Percentiles rank a stretch among this genome's conserved stretches.
Evolutionary conservation across 2,329 filamentous ascomycete genomes (phyloP).

Genomic region (Ophiognomonia clavigignenti-juglandacearum): DNA sequence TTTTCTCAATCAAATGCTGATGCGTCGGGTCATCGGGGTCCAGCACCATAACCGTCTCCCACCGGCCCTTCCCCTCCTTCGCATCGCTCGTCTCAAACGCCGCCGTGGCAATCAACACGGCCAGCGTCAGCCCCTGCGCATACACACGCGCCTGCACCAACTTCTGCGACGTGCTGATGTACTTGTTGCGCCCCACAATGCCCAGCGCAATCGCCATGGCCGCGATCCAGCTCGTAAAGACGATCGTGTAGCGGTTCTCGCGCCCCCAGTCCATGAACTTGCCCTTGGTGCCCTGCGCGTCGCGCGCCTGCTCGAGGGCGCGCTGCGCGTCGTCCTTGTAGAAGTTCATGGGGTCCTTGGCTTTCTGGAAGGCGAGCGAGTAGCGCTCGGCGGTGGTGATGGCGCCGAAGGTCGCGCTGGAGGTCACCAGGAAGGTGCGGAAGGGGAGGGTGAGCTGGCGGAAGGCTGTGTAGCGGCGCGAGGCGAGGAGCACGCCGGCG

Average conservation of each 20-base stretch:
- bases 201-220: slow-evolving; percentile 71
- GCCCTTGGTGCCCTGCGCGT: slow-evolving; percentile 46
- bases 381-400: slow-evolving; percentile 82
- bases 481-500: slow-evolving; percentile 62
- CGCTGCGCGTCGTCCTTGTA: slow-evolving; percentile 63
- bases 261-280: slow-evolving; percentile 69
- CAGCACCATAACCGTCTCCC: slow-evolving; percentile 78
- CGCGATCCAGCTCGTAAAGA: slow-evolving; percentile 76
- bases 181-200: slow-evolving; percentile 72
- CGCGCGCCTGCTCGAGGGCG: slow-evolving; percentile 47
- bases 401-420: slow-evolving; percentile 74
- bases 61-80: slow-evolving; percentile 68
- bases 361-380: slow-evolving; percentile 60
- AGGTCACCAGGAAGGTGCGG: slow-evolving; percentile 84
- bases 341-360: slow-evolving; percentile 60
- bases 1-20: slow-evolving; percentile 80
- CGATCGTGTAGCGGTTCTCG: slow-evolving; percentile 81
- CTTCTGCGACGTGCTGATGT: slow-evolving; percentile 74
- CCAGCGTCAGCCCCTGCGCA: slow-evolving; percentile 82
- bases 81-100: slow-evolving; percentile 78
- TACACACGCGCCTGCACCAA: slow-evolving; percentile 92
- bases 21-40: slow-evolving; percentile 80
- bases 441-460: slow-evolving; percentile 81
- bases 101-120: slow-evolving; percentile 76
- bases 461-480: slow-evolving; percentile 68